Evolutionary conservation across 257 asterid species (phyloP), one percentile per base, ranked within the genome.

Genomic region (Forsythia suspensa): DNA sequence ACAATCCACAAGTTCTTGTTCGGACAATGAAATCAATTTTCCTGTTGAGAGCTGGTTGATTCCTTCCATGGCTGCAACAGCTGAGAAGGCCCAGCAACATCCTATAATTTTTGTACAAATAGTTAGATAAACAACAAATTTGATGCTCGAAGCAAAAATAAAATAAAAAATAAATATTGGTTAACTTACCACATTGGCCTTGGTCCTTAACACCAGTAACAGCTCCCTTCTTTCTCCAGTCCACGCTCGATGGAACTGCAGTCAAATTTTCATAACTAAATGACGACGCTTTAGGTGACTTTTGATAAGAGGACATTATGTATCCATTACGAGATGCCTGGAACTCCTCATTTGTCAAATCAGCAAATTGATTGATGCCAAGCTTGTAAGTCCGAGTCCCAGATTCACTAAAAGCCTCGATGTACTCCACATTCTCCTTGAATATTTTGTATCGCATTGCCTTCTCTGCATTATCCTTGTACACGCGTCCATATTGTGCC

Each of bases 191-290:
- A 29, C 34, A 29, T 29, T 29, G 34, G 34, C 34, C 34, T 29
- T 29, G 87, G 41, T 82, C 55, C 80, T 82, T 79, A 41, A 87
- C 85, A 38, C 71, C 81, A 44, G 85, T 82, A 16, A 84, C 90
- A 46, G 77, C 84, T 15, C 88, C 87, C 44, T 59, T 63, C 39
- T 78, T 69, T 71, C 90, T 82, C 90, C 90, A 84, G 73, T 87
- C 88, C 69, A 71, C 20, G 71, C 20, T 80, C 8, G 79, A 3
- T 2, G 91, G 92, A 72, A 83, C 75, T 42, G 70, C 79, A 2
- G 75, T 71, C 38, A 77, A 81, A 71, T 85, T 72, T 38, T 80
- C 71, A n/a, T 88, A 84, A 57, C 15, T 86, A 16, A 84, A 85
- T 2, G 84, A 12, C 13, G 75, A 48, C 11, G 18, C 72, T 73